Percentiles rank a stretch among this genome's conserved stretches.
These are phyloP conservation scores for Castanea crenata DNA, from an alignment of 306 rosid species.

Conservation along the genomic window DNA sequence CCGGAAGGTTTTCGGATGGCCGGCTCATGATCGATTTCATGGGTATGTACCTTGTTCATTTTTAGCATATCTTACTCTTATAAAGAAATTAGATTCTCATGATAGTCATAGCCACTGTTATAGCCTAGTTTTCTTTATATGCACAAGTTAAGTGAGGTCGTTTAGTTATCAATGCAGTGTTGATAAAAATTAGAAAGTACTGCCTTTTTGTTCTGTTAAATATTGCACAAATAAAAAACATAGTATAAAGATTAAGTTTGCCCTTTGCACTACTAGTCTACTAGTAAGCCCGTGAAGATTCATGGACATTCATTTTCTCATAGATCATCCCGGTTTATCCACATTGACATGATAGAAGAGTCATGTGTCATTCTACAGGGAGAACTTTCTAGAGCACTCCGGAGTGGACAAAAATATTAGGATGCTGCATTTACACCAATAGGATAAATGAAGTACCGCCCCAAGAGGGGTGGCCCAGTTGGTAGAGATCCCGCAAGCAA, in stretches of 20 bases:
- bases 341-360: neutral
- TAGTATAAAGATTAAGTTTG: neutral
- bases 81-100: neutral
- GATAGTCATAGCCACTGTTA: no score
- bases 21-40: slow-evolving; percentile 46
- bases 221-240: neutral
- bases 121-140: no score
- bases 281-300: neutral
- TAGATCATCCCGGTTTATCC: neutral
- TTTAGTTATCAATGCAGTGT: neutral
- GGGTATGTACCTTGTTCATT: slow-evolving; percentile 14
- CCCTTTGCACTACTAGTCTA: neutral
- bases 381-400: no score
- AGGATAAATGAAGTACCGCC: no score
- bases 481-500: no score
- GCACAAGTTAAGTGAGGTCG: no score
- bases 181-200: neutral
- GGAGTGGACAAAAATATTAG: no score
- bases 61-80: neutral
- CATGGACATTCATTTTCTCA: neutral
- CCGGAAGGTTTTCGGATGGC: slow-evolving; percentile 46
- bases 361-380: no score
- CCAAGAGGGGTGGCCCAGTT: no score
- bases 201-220: neutral
- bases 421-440: no score